Evolutionary conservation across 768 basidiomycete species (phyloP).

Genomic region (Pisolithus albus): DNA sequence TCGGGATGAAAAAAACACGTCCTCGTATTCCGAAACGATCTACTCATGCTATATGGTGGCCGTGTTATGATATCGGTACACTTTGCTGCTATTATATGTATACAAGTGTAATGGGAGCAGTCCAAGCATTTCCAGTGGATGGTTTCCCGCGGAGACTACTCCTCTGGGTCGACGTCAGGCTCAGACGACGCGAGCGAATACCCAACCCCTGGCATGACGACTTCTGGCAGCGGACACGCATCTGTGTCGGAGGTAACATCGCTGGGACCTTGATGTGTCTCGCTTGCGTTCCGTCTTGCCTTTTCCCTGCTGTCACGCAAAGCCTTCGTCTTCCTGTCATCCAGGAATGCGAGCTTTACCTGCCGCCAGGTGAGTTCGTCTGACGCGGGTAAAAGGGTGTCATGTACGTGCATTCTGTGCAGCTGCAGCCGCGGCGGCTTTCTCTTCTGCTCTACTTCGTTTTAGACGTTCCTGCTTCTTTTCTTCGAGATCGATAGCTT

Average conservation of each 20-base stretch:
- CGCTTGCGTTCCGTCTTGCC: conserved; percentile 39
- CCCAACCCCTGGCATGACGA: conserved; percentile 25
- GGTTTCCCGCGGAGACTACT: background rate
- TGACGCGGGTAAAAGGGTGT: background rate
- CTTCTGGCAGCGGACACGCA: background rate
- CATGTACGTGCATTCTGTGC: conserved; percentile 44
- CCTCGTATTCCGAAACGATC: too few relatives aligned
- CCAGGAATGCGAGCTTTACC: conserved; percentile 76
- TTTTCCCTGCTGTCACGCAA: conserved; percentile 54
- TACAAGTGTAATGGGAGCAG: too few relatives aligned
- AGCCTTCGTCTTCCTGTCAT: conserved; percentile 61
- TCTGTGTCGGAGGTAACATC: too few relatives aligned
- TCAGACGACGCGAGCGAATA: conserved; percentile 10
- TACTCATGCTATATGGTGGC: too few relatives aligned
- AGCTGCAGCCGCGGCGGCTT: conserved; percentile 47
- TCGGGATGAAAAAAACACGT: too few relatives aligned
- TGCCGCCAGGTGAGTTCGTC: conserved; percentile 20
- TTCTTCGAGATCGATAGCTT: conserved; percentile 48
- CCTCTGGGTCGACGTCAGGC: conserved; percentile 4
- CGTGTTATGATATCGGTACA: too few relatives aligned
- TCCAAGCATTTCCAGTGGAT: conserved; percentile 8
- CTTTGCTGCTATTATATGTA: too few relatives aligned
- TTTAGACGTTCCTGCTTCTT: conserved; percentile 41
- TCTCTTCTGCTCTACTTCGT: conserved; percentile 49
- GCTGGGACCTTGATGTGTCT: conserved; percentile 8